Evolutionary conservation across 2,329 filamentous ascomycete genomes (phyloP), one percentile per base, ranked within the genome.

Genomic region (Tolypocladium tropicale): DNA sequence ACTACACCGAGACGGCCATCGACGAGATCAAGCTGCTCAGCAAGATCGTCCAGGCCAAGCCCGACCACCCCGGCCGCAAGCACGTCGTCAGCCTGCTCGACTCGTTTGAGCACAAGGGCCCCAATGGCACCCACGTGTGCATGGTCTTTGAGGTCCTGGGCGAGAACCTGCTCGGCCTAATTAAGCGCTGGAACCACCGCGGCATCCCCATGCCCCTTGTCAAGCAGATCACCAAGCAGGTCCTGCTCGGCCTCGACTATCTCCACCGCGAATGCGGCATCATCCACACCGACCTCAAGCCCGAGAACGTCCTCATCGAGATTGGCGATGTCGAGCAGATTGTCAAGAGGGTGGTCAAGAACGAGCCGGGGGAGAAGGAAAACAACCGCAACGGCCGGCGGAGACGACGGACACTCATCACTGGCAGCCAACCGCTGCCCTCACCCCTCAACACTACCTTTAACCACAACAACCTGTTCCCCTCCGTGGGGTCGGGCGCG

Each of bases 91-190:
- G 91, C 72, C 80, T 99, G 41, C 82, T 97, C 64, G 93, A 97
- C 73, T 96, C 90, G 0, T 99, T 99, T 71, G 93, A 96, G 70
- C 94, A 97, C 76, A 95, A 95, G 72, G 94, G 94, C 11, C 93
- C 93, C 48, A 95, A 99, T 67, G 94, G 94, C 52, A 88, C 90
- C 53, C 94, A 99, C 68, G 91, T 97, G 57, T 99, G 94, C 77
- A 97, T 99, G 93, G 94, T 99, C 9, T 99, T 99, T 66, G 94
- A 99, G 72, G 94, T 99, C 4, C 75, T 99, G 56, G 94, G 94
- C 55, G 92, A 97, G 79, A 97, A 97, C 68, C 74, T 97, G 61
- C 76, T 97, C 54, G 93, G 94, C 30, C 75, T 99, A 68, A 96
- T 99, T 79, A 97, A 97, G 82, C 86, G 90, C 65, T 97, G 93